Base-by-base conservation (phyloP, 2,329 filamentous ascomycete genomes). In the Paraphoma chrysanthemicola region DNA sequence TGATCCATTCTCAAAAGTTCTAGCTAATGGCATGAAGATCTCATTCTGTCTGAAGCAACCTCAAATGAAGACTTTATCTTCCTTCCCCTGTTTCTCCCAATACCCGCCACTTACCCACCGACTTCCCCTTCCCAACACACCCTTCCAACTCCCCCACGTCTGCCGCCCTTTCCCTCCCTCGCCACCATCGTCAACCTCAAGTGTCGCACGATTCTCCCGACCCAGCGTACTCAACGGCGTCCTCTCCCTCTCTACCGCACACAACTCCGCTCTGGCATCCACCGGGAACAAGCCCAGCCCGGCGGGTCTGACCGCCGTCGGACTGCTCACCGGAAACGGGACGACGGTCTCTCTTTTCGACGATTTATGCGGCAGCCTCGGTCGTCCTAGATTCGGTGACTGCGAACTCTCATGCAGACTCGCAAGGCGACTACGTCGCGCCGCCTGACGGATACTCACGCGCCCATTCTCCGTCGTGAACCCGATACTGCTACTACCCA, bases 131-230 rank as follows among this genome's bases (percentile, higher is more conserved):
- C 61, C 46, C 41, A 69, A 33, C 33, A 65, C 56, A 17, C 52
- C 55, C 57, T 63, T 72, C 58, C 63, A 52, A 50, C 64, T 69
- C 28, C 67, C 67, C 71, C 67, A 68, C 33, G 60, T 67, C 56
- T 61, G 65, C 58, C 54, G 55, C 33, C 56, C 48, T 54, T 55
- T 60, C 28, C 18, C 63, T 54, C 64, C 63, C n/a, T 57, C 48
- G 14, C 51, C 63, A 57, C 30, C 51, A 49, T 53, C 62, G 17
- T 52, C 63, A 9, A 44, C 31, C 31, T 59, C 60, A 9, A 57
- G 59, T 44, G 51, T 62, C n/a, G 44, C 51, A 12, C 56, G 55
- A 49, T 60, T 65, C 30, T 57, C 55, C 29, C 48, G 54, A 23
- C 39, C 48, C 43, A 63, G 39, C 10, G 58, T 42, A 41, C 63